Evolutionary conservation across 2,329 filamentous ascomycete genomes (phyloP).

Genomic region (Lachnellula hyalina): DNA sequence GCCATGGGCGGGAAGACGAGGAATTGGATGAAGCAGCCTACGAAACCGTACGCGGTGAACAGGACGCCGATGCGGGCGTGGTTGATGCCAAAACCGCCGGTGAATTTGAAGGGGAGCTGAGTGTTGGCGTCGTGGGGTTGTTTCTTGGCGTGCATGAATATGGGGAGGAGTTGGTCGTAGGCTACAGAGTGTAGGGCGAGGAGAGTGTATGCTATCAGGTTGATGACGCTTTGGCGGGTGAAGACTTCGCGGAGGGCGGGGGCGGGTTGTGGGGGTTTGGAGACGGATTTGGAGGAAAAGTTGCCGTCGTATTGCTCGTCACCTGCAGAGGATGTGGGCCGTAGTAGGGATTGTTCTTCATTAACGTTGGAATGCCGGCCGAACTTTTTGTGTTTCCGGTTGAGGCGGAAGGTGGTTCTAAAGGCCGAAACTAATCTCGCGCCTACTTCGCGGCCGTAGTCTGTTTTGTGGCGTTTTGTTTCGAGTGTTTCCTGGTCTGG

Average conservation of each 20-base stretch:
- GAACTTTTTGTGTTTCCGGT: constrained; percentile 14
- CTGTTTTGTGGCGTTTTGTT: constrained; percentile 58
- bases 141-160: constrained; percentile 71
- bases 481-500: constrained; percentile 67
- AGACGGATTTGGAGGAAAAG: constrained; percentile 12
- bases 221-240: constrained; percentile 66
- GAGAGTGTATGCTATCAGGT: constrained; percentile 72
- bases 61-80: constrained; percentile 76
- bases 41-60: constrained; percentile 76
- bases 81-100: constrained; percentile 70
- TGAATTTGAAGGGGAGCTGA: constrained; percentile 72
- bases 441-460: constrained; percentile 74
- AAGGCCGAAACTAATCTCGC: constrained; percentile 49
- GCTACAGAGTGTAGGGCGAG: constrained; percentile 77
- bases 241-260: constrained; percentile 60
- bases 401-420: constrained; percentile 14
- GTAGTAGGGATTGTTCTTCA: constrained; percentile 54
- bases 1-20: constrained; percentile 74
- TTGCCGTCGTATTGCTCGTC: constrained; percentile 7
- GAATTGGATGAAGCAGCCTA: constrained; percentile 80
- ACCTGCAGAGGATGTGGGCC: constrained; percentile 29
- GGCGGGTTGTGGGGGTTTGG: constrained; percentile 27
- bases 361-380: constrained; percentile 44
- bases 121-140: constrained; percentile 49
- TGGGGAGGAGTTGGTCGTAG: constrained; percentile 82